Percentiles rank a stretch among this genome's conserved stretches.
These are phyloP conservation scores for Bonia amplexicaulis DNA, from an alignment of 176 grass and related monocot genomes.

Conservation along the genomic window DNA sequence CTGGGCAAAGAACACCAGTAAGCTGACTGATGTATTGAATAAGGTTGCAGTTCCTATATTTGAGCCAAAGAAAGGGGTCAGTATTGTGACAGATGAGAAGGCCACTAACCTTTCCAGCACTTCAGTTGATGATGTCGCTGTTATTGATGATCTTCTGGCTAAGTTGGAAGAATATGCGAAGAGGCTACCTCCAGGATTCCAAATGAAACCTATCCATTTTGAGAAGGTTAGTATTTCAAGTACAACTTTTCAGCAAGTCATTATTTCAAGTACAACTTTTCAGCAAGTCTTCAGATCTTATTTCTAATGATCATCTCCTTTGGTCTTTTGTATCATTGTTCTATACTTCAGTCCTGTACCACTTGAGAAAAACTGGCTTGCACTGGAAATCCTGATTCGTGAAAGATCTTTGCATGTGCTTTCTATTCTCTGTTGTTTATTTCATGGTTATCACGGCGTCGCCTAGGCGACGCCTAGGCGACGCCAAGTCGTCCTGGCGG, in stretches of 20 bases:
- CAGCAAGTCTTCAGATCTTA: not conserved
- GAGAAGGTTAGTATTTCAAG: conserved; percentile 52
- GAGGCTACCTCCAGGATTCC: conserved; percentile 47
- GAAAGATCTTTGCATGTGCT: not conserved
- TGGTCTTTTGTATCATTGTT: not conserved
- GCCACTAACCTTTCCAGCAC: conserved; percentile 45
- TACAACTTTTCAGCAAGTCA: not conserved
- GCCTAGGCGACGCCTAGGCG: no score
- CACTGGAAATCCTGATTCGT: not conserved
- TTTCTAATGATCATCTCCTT: not conserved
- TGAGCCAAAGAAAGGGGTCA: conserved; percentile 60
- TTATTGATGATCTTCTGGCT: conserved; percentile 58
- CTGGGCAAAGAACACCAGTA: conserved; percentile 50
- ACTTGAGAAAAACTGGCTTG: not conserved
- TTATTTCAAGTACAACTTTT: not conserved
- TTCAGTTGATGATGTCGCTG: conserved; percentile 60
- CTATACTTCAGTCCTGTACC: not conserved
- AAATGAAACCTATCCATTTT: conserved; percentile 73
- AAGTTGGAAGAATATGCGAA: conserved; percentile 65
- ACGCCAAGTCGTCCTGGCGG: no score
- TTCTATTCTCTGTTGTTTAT: conserved; percentile 3
- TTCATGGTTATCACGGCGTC: no score
- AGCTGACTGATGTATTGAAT: conserved; percentile 47
- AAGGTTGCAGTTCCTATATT: conserved; percentile 57
- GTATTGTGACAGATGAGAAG: conserved; percentile 74